Conservation (phyloP, 2,329 filamentous ascomycete genomes). For the Verticillium isaacii region DNA sequence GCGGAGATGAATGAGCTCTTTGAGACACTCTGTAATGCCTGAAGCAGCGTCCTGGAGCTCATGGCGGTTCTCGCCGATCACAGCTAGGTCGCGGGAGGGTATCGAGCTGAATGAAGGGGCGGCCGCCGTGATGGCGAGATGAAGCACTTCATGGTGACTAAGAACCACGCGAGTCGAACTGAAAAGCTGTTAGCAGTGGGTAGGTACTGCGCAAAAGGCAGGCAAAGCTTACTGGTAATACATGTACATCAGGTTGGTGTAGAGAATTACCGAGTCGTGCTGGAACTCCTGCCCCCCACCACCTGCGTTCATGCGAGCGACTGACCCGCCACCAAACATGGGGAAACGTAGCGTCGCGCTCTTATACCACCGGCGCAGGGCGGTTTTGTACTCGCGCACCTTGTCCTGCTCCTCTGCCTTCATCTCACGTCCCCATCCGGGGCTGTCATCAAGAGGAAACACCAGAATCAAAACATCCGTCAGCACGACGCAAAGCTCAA, state of each 20-base stretch:
- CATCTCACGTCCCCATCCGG: constrained; percentile 30
- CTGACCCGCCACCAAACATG: constrained; percentile 26
- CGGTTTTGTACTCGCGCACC: constrained; percentile 29
- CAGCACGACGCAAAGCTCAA: constrained; percentile 39
- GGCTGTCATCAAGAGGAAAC: constrained; percentile 36
- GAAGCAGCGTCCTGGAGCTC: constrained; percentile 39
- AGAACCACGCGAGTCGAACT: constrained; percentile 38
- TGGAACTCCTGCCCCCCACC: constrained; percentile 23
- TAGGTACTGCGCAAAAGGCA: neutral
- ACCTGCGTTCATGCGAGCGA: constrained; percentile 18
- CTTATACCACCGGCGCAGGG: constrained; percentile 34
- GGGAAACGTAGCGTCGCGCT: constrained; percentile 31
- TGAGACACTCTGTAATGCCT: constrained; percentile 39
- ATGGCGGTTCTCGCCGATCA: constrained; percentile 32
- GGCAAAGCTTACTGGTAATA: constrained; percentile 41
- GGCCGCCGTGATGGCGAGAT: constrained; percentile 35
- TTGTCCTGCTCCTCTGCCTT: constrained; percentile 23
- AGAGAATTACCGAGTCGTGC: constrained; percentile 37
- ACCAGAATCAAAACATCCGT: constrained; percentile 41
- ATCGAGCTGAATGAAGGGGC: constrained; percentile 24
- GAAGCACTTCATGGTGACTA: constrained; percentile 40
- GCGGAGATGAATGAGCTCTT: constrained; percentile 39
- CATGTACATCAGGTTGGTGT: constrained; percentile 45
- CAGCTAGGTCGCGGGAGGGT: constrained; percentile 23
- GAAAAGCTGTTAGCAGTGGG: constrained; percentile 1